phyloP scores from a whole-genome alignment of 805 yeast genomes.

The Wickerhamomyces ciferrii region DNA sequence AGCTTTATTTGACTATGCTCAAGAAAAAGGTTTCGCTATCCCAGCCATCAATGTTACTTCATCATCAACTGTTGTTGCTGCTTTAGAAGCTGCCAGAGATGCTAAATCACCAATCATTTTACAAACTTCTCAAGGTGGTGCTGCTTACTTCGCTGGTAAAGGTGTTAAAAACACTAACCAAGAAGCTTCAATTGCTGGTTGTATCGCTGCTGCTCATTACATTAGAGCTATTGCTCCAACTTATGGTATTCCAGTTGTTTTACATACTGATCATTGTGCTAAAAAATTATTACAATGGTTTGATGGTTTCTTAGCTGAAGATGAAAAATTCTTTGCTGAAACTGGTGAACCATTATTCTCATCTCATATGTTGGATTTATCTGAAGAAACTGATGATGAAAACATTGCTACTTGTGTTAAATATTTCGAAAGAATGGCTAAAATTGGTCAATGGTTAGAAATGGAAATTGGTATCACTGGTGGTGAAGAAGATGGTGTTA shows the following conservation, averaged over 20 bases:
- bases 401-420: conserved; percentile 92
- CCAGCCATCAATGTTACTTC: conserved; percentile 99
- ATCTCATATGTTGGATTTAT: conserved; percentile 97
- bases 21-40: conserved; percentile 88
- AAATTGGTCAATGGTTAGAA: conserved; percentile 96
- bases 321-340: conserved; percentile 81
- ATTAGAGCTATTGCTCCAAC: conserved; percentile 94
- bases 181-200: conserved; percentile 89
- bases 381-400: conserved; percentile 95
- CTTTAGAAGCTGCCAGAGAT: conserved; percentile 96
- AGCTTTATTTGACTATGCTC: conserved; percentile 84
- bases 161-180: conserved; percentile 94
- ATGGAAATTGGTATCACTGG: conserved; percentile 99
- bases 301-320: conserved; percentile 97
- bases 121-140: conserved; percentile 99
- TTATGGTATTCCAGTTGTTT: conserved; percentile 93
- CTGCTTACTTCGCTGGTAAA: conserved; percentile 99
- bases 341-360: conserved; percentile 97
- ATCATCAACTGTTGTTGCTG: conserved; percentile 94
- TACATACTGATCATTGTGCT: conserved; percentile 99
- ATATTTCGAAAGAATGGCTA: conserved; percentile 92
- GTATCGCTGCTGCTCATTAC: conserved; percentile 97
- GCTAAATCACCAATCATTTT: conserved; percentile 90
- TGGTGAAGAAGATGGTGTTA: conserved; percentile 99
- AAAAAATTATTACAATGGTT: conserved; percentile 97